These are phyloP conservation scores for Aspergillus sergii DNA, from an alignment of 2,329 filamentous ascomycete genomes.

Conservation along the genomic window DNA sequence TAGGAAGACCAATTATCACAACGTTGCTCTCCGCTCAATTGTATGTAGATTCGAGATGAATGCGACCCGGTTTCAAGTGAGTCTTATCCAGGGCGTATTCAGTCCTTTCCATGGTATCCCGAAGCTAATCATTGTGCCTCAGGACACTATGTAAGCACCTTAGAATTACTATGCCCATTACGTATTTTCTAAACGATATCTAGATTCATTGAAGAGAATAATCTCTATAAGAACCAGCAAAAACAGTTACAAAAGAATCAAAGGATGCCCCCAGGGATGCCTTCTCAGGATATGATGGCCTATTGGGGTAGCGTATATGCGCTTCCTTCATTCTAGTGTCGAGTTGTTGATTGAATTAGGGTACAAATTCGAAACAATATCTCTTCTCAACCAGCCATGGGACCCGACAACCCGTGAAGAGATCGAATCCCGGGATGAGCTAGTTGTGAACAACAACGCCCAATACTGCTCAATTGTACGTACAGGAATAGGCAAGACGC, in stretches of 20 bases:
- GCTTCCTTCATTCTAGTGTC: not conserved
- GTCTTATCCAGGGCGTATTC: conserved; percentile 6
- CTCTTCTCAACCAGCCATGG: conserved; percentile 75
- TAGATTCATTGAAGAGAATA: conserved; percentile 92
- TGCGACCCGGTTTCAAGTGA: conserved; percentile 83
- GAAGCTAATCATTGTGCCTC: conserved; percentile 23
- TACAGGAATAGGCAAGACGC: conserved; percentile 77
- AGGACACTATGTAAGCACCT: conserved; percentile 58
- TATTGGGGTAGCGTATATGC: conserved; percentile 72
- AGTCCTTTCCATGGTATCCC: not conserved
- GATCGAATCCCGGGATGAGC: conserved; percentile 74
- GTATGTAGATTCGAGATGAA: conserved; percentile 85
- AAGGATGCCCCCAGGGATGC: conserved; percentile 53
- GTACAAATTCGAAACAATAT: conserved; percentile 94
- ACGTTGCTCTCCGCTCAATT: conserved; percentile 8
- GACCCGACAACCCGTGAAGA: conserved; percentile 70
- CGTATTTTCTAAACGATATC: conserved; percentile 14
- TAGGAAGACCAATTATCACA: conserved; percentile 9
- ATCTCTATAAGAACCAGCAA: conserved; percentile 68
- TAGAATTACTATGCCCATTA: not conserved
- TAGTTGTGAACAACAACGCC: conserved; percentile 81
- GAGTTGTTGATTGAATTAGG: conserved; percentile 53
- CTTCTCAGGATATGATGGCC: conserved; percentile 79
- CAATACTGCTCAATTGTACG: conserved; percentile 95
- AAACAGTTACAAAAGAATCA: conserved; percentile 60